Evolutionary conservation across 2,329 filamentous ascomycete genomes (phyloP).

Genomic region (Graphium sp.): DNA sequence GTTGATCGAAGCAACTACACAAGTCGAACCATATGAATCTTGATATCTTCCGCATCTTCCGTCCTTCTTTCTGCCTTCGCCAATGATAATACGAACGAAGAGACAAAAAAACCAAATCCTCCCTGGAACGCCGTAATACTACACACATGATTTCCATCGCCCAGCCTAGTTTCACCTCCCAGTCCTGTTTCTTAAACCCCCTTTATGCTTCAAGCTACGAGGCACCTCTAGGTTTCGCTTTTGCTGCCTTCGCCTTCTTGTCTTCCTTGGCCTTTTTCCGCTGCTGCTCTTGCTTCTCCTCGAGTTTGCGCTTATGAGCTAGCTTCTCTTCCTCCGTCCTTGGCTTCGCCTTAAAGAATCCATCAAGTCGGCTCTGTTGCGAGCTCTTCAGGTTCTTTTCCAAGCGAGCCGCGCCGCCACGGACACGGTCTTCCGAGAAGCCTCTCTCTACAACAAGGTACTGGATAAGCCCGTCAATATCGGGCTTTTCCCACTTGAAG

Average conservation of each 20-base stretch:
- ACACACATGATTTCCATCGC: too few relatives aligned
- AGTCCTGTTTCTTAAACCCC: too few relatives aligned
- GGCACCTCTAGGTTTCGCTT: constrained; percentile 65
- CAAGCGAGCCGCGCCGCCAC: constrained; percentile 58
- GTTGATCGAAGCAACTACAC: too few relatives aligned
- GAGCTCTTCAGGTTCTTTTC: constrained; percentile 82
- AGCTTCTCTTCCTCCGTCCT: constrained; percentile 80
- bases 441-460: constrained; percentile 90
- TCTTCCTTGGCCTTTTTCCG: constrained; percentile 93
- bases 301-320: constrained; percentile 77
- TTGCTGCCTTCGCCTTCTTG: constrained; percentile 88
- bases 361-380: constrained; percentile 82
- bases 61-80: too few relatives aligned
- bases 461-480: constrained; percentile 75
- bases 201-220: too few relatives aligned
- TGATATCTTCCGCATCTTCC: too few relatives aligned
- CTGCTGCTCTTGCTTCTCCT: constrained; percentile 79
- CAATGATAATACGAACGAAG: too few relatives aligned
- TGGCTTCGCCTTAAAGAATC: constrained; percentile 88
- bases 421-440: constrained; percentile 88
- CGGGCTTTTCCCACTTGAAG: constrained; percentile 94
- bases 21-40: too few relatives aligned
- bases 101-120: too few relatives aligned
- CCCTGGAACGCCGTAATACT: too few relatives aligned
- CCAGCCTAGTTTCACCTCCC: too few relatives aligned